A percentile compares a stretch with the other conserved stretches of the same genome.
These are phyloP conservation scores for Tagetes patula DNA, from an alignment of 129 eudicot genomes.

Conservation along the genomic window DNA sequence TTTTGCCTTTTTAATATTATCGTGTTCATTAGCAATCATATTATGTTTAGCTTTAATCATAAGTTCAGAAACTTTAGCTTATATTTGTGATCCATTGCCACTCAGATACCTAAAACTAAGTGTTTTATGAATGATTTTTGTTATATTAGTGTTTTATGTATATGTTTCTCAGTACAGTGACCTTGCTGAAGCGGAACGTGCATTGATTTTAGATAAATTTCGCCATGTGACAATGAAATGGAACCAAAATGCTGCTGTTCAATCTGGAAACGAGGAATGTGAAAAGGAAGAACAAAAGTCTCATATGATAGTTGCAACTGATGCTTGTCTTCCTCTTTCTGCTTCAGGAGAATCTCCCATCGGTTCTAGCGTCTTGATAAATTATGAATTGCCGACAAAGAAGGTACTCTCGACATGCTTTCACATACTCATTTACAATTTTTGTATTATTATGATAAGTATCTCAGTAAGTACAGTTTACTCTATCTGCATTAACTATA, in stretches of 20 bases:
- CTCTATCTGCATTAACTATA: neutral
- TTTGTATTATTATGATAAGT: too few relatives aligned
- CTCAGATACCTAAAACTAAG: too few relatives aligned
- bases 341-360: slow-evolving; percentile 73
- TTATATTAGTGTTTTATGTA: slow-evolving; percentile 12
- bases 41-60: neutral
- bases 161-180: slow-evolving; percentile 71
- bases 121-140: neutral
- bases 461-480: neutral
- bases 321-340: slow-evolving; percentile 85
- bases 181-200: slow-evolving; percentile 75
- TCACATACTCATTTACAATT: neutral
- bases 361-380: slow-evolving; percentile 70
- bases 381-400: slow-evolving; percentile 79
- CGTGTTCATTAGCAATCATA: neutral
- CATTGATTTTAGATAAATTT: slow-evolving; percentile 53
- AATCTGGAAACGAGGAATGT: slow-evolving; percentile 44
- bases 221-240: slow-evolving; percentile 63
- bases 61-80: too few relatives aligned
- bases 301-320: slow-evolving; percentile 76
- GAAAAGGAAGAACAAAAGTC: slow-evolving; percentile 59
- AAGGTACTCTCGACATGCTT: slow-evolving; percentile 46
- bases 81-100: too few relatives aligned
- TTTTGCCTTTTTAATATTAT: neutral
- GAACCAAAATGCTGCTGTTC: slow-evolving; percentile 46